Evolutionary conservation across 768 basidiomycete genomes (phyloP).

Genomic region (Mycena sanguinolenta): DNA sequence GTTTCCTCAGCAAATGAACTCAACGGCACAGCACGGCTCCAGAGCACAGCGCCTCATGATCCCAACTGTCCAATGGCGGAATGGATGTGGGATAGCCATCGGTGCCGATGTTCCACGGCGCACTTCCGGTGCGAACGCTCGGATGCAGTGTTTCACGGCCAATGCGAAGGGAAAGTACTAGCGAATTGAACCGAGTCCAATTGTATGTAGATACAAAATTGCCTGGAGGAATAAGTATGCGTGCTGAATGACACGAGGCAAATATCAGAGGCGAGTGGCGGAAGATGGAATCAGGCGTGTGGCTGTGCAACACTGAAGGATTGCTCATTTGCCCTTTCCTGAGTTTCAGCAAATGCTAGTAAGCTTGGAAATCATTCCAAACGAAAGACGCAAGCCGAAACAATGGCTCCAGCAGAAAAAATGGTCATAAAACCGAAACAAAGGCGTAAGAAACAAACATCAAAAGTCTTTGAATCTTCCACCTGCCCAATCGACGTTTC

Average conservation of each 20-base stretch:
- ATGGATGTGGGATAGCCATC: not conserved
- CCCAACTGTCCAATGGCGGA: not conserved
- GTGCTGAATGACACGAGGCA: too few relatives aligned
- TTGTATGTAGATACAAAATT: too few relatives aligned
- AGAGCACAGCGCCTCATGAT: not conserved
- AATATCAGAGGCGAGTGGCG: not conserved
- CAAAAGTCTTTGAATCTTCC: conserved; percentile 34
- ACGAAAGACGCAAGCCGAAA: not conserved
- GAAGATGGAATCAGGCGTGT: not conserved
- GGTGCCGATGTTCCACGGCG: not conserved
- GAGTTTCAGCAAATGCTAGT: not conserved
- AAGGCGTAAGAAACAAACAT: conserved; percentile 18
- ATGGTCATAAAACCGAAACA: not conserved
- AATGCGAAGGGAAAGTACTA: too few relatives aligned
- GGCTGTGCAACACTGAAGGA: not conserved
- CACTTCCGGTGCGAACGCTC: too few relatives aligned
- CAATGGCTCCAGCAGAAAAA: not conserved
- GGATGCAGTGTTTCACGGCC: too few relatives aligned
- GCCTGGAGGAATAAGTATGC: too few relatives aligned
- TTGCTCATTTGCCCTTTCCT: not conserved
- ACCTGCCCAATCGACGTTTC: conserved; percentile 36
- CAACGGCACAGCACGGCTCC: not conserved
- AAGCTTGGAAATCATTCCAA: not conserved
- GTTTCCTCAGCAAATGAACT: too few relatives aligned
- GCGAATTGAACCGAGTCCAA: too few relatives aligned